These are phyloP conservation scores for Candida palmyrensis DNA, from an alignment of 805 yeast species.

Conservation along the genomic window DNA sequence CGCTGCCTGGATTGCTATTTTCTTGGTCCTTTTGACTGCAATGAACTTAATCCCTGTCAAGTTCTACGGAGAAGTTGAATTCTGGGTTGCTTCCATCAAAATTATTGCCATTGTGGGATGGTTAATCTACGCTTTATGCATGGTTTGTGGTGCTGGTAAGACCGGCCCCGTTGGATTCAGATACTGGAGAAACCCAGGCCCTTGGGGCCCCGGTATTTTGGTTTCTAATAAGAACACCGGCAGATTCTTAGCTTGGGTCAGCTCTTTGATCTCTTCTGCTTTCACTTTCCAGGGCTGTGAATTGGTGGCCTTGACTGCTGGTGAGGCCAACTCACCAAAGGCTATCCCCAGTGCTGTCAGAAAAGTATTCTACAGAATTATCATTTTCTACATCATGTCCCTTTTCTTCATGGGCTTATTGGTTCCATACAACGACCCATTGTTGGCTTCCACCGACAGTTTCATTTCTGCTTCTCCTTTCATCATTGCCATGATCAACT, in stretches of 20 bases:
- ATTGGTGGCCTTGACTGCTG: conserved; percentile 68
- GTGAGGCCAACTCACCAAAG: conserved; percentile 68
- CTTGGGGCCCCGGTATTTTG: conserved; percentile 64
- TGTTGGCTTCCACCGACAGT: conserved; percentile 37
- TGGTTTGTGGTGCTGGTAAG: conserved; percentile 71
- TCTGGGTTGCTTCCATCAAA: conserved; percentile 66
- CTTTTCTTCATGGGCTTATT: conserved; percentile 65
- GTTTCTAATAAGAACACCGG: conserved; percentile 46
- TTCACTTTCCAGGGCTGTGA: conserved; percentile 81
- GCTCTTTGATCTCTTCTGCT: conserved; percentile 67
- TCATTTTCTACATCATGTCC: conserved; percentile 60
- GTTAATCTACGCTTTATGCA: conserved; percentile 57
- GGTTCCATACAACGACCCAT: conserved; percentile 64
- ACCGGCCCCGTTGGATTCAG: conserved; percentile 73
- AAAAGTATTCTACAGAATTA: conserved; percentile 62
- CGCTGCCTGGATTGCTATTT: conserved; percentile 69
- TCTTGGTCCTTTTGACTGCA: conserved; percentile 50
- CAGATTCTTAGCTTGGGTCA: conserved; percentile 64
- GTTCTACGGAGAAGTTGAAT: conserved; percentile 70
- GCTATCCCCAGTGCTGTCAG: conserved; percentile 69
- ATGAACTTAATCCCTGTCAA: conserved; percentile 64
- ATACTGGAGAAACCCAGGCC: conserved; percentile 77
- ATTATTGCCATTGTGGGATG: conserved; percentile 70
- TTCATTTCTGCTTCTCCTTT: conserved; percentile 54
- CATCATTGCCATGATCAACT: conserved; percentile 62